These are phyloP conservation scores for Agroathelia rolfsii DNA, from an alignment of 1,284 basidiomycete genomes.

Conservation along the genomic window DNA sequence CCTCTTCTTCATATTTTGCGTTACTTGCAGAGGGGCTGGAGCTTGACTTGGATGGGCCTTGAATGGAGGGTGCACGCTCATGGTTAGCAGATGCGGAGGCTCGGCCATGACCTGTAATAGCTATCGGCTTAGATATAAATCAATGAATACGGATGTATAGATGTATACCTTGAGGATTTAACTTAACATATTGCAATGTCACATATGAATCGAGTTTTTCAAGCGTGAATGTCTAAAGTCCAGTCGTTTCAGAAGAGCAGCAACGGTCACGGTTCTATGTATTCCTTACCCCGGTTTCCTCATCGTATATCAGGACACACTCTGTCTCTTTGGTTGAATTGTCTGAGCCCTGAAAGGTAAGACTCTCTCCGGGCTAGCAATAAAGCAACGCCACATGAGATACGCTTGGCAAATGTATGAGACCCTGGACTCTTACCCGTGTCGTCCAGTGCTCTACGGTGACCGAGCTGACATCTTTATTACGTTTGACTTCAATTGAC, in stretches of 20 bases:
- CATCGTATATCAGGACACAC: slow-evolving; percentile 70
- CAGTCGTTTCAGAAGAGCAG: background rate
- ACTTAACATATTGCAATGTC: slow-evolving; percentile 35
- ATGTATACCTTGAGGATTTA: background rate
- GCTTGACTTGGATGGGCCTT: slow-evolving; percentile 5
- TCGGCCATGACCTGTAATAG: too few relatives aligned
- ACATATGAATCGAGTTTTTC: slow-evolving; percentile 66
- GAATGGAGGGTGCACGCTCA: slow-evolving; percentile 5
- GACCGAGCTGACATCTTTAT: slow-evolving; percentile 37
- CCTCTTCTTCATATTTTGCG: slow-evolving; percentile 26
- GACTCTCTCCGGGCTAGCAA: slow-evolving; percentile 40
- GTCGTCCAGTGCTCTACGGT: slow-evolving; percentile 52
- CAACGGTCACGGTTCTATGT: slow-evolving; percentile 6
- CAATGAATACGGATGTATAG: background rate
- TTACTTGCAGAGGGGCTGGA: slow-evolving; percentile 10
- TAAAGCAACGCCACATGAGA: slow-evolving; percentile 2
- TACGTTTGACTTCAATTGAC: slow-evolving; percentile 45
- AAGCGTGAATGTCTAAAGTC: slow-evolving; percentile 49
- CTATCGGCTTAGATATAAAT: slow-evolving; percentile 4
- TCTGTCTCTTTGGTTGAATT: slow-evolving; percentile 53
- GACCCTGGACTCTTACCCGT: slow-evolving; percentile 31
- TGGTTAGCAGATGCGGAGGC: background rate
- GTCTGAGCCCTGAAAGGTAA: slow-evolving; percentile 48
- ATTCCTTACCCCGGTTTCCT: slow-evolving; percentile 48
- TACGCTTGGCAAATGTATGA: slow-evolving; percentile 7